Percentiles rank a stretch among this genome's conserved stretches.
These are phyloP conservation scores for Penicillium sp. DNA, from an alignment of 2,329 filamentous ascomycete genomes.

Conservation along the genomic window DNA sequence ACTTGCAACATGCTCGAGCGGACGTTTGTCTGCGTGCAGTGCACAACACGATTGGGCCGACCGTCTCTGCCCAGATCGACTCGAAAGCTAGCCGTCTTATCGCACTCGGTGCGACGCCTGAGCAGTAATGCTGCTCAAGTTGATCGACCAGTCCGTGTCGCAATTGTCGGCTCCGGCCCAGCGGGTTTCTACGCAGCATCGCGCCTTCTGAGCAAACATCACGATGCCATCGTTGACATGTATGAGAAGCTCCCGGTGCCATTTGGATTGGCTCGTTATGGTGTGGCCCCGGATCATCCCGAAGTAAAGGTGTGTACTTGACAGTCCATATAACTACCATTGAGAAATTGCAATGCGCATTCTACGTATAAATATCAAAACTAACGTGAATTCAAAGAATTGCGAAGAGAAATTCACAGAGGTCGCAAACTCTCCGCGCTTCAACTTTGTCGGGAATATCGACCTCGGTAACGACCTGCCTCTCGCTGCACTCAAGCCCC, in stretches of 20 bases:
- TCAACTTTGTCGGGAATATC: constrained; percentile 90
- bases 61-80: constrained; percentile 9
- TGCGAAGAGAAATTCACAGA: constrained; percentile 93
- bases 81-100: background rate
- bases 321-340: background rate
- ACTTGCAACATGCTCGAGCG: constrained; percentile 29
- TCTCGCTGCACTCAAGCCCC: constrained; percentile 67
- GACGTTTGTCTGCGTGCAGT: constrained; percentile 33
- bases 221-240: constrained; percentile 81
- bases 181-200: constrained; percentile 95
- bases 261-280: constrained; percentile 88
- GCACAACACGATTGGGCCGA: constrained; percentile 26
- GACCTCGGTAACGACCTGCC: constrained; percentile 72
- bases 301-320: constrained; percentile 78
- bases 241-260: constrained; percentile 92
- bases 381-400: constrained; percentile 60
- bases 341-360: background rate
- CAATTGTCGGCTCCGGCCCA: constrained; percentile 88
- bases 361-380: background rate
- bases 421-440: constrained; percentile 77
- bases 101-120: constrained; percentile 24
- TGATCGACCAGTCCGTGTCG: constrained; percentile 70
- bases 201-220: constrained; percentile 74
- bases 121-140: constrained; percentile 35
- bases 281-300: constrained; percentile 96